Evolutionary conservation across 352 stramenopile genomes (phyloP), one percentile per base, ranked within the genome.

Genomic region (Globisporangium heterothallicum): DNA sequence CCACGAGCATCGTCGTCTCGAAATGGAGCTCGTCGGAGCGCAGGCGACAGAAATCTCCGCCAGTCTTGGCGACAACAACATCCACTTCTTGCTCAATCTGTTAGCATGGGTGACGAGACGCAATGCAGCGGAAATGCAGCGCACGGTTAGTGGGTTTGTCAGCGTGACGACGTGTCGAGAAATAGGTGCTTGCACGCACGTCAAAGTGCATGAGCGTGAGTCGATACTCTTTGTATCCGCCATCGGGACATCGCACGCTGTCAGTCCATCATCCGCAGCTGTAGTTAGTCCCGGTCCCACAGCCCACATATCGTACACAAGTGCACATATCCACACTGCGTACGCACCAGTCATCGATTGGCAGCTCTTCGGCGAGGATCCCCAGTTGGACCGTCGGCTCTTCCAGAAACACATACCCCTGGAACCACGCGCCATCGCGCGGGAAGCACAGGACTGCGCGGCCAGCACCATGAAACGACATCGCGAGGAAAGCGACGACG

Each of bases 371-470:
- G 19, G 72, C 78, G 50, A 88, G 64, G 36, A 88, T 61, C 16
- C 74, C 74, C 14, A 84, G 41, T 43, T 88, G 78, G 48, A 53
- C 29, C 27, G 61, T 60, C 6, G 48, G 48, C 19, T 3, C 26
- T 13, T 19, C 32, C 27, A 75, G 62, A 46, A 80, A 83, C 30
- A 61, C 55, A 52, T 80, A 85, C 45, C 78, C 78, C 58, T 88
- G 78, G 61, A 88, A 88, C 78, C 78, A 88, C 38, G 44, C 45
- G 42, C 56, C 65, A 49, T 77, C 60, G 35, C 58, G 49, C 41
- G 68, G 66, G 66, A 88, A 85, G 60, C 74, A 88, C 35, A 88
- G 58, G 43, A 78, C 59, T 30, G 78, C 74, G 36, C 72, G 68
- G 1, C 72, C 74, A 22, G 19, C 24, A 24, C 54, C 46, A 44